Evolutionary conservation across 768 basidiomycete genomes (phyloP).

Genomic region (Hebeloma cylindrosporum): DNA sequence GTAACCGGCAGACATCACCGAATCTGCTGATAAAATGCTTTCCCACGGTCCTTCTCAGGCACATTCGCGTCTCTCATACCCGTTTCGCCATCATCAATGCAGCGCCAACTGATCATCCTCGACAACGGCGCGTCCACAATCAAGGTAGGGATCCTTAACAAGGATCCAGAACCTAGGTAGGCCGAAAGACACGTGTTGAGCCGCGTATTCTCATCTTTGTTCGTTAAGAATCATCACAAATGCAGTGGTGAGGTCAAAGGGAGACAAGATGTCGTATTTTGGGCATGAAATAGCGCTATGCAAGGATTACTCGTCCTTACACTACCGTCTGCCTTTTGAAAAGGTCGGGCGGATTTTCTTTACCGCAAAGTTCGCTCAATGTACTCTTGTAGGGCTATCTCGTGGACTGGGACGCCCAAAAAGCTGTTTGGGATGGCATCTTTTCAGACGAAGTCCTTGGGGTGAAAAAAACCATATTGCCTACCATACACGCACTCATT

Average conservation of each 20-base stretch:
- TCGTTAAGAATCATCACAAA: slow-evolving; percentile 67
- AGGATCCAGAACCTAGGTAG: slow-evolving; percentile 32
- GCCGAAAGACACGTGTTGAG: slow-evolving; percentile 8
- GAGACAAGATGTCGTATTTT: slow-evolving; percentile 78
- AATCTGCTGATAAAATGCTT: slow-evolving; percentile 9
- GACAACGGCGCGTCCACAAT: slow-evolving; percentile 88
- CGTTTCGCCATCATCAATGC: slow-evolving; percentile 16
- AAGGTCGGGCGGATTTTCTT: slow-evolving; percentile 50
- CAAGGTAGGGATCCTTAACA: slow-evolving; percentile 62
- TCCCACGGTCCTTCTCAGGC: slow-evolving; percentile 19
- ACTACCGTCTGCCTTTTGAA: slow-evolving; percentile 85
- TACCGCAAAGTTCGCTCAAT: slow-evolving; percentile 5
- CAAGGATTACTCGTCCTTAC: slow-evolving; percentile 75
- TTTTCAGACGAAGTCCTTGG: slow-evolving; percentile 73
- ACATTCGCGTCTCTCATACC: slow-evolving; percentile 10
- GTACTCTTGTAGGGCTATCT: slow-evolving; percentile 72
- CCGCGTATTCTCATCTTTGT: slow-evolving; percentile 12
- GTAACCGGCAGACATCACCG: slow-evolving; percentile 7
- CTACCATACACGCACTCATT: slow-evolving; percentile 5
- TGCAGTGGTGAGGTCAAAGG: slow-evolving; percentile 81
- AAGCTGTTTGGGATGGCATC: slow-evolving; percentile 90
- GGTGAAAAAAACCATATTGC: slow-evolving; percentile 48
- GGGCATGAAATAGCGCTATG: slow-evolving; percentile 83
- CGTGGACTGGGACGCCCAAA: slow-evolving; percentile 94
- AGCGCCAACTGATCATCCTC: slow-evolving; percentile 57